A percentile compares a stretch with the other conserved stretches of the same genome.
Conservation (phyloP, 768 basidiomycete species). For the Mycena metata region DNA sequence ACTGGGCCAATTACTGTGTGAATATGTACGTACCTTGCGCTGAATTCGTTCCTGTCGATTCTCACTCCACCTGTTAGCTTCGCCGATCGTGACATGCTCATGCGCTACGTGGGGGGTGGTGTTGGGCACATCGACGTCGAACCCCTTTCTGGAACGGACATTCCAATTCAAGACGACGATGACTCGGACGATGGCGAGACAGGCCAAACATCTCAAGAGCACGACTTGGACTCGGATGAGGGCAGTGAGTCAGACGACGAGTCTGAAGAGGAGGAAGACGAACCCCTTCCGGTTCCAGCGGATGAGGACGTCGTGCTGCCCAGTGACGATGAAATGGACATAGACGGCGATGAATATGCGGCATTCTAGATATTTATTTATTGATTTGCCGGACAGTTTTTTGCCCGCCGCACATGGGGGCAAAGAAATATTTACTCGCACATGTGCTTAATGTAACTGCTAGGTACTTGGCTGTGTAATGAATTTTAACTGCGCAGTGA, state of each 20-base stretch:
- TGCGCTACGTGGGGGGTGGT: conserved; percentile 10
- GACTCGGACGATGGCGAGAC: too few relatives aligned
- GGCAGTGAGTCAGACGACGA: not conserved
- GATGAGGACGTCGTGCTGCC: too few relatives aligned
- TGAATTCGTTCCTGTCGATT: rapidly evolving
- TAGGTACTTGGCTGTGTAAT: too few relatives aligned
- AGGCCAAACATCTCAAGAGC: too few relatives aligned
- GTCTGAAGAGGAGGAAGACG: not conserved
- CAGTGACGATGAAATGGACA: conserved; percentile 3
- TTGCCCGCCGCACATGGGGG: too few relatives aligned
- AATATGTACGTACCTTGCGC: conserved; percentile 44
- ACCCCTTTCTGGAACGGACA: too few relatives aligned
- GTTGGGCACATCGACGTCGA: conserved; percentile 4
- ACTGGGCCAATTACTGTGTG: conserved; percentile 50
- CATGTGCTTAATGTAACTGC: too few relatives aligned
- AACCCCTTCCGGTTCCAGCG: too few relatives aligned
- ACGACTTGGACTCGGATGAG: not conserved
- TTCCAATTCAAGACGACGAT: not conserved
- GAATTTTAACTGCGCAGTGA: too few relatives aligned
- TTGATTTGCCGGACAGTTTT: too few relatives aligned
- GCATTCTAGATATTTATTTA: conserved; percentile 9
- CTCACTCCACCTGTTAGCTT: conserved; percentile 10
- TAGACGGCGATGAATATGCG: not conserved
- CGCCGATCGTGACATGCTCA: conserved; percentile 22
- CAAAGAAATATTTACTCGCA: too few relatives aligned